A percentile compares a stretch with the other conserved stretches of the same genome.
phyloP scores from a whole-genome alignment of 257 asterid species.

The Capsicum rhomboideum region DNA sequence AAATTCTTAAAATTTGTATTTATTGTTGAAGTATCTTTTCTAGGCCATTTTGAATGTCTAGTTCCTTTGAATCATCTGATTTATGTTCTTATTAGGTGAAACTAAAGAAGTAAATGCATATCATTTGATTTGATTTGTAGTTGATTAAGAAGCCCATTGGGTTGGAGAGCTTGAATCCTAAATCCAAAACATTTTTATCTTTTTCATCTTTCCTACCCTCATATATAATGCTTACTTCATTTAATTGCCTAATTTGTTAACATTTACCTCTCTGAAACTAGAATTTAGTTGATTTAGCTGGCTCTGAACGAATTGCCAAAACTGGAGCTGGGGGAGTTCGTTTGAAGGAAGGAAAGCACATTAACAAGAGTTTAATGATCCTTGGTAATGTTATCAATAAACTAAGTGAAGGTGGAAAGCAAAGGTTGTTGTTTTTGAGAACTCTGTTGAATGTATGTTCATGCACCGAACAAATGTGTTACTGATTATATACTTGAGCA shows the following conservation, averaged over 20 bases:
- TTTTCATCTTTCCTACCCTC: background rate
- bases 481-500: constrained; percentile 25
- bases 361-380: constrained; percentile 94
- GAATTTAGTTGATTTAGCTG: constrained; percentile 97
- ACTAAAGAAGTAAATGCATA: background rate
- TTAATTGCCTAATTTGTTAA: background rate
- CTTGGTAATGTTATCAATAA: constrained; percentile 97
- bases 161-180: background rate
- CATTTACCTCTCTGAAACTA: constrained; percentile 18
- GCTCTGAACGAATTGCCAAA: constrained; percentile 94
- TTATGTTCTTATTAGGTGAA: background rate
- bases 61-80: background rate
- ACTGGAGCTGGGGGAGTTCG: constrained; percentile 99
- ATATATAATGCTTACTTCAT: background rate
- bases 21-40: background rate
- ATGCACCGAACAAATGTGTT: background rate
- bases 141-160: background rate
- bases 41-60: background rate
- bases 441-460: background rate
- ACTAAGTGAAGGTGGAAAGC: constrained; percentile 91
- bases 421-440: constrained; percentile 42
- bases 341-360: constrained; percentile 95
- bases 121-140: background rate
- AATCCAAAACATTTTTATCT: background rate
- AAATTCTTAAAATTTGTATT: background rate